Evolutionary conservation across 345 rosid species (phyloP).

Genomic region (Trapa bicornis): DNA sequence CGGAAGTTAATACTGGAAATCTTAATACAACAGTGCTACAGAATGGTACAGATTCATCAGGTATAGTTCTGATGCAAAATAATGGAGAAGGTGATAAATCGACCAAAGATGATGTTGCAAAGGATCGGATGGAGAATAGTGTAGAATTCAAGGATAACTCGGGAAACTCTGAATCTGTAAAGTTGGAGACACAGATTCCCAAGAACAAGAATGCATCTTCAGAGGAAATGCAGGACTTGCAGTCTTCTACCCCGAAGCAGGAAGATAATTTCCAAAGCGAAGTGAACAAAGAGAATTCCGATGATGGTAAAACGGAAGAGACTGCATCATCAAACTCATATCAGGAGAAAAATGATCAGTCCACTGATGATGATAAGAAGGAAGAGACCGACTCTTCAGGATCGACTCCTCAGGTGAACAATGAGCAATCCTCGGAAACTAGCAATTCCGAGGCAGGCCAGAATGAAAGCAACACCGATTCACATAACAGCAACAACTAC

Average conservation of each 20-base stretch:
- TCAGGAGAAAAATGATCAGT: conserved; percentile 1
- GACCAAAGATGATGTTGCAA: conserved; percentile 20
- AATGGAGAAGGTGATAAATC: conserved; percentile 17
- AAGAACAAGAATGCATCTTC: conserved; percentile 6
- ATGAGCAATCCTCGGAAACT: conserved; percentile 3
- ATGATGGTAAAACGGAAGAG: conserved; percentile 8
- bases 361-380: too few relatives aligned
- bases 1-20: background rate
- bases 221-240: conserved; percentile 1
- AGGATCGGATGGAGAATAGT: conserved; percentile 22
- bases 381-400: background rate
- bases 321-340: background rate
- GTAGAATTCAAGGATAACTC: conserved; percentile 22
- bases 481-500: background rate
- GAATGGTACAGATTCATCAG: conserved; percentile 12
- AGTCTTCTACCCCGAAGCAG: conserved; percentile 6
- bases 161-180: conserved; percentile 13
- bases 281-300: conserved; percentile 6
- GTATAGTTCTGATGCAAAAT: conserved; percentile 15
- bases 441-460: conserved; percentile 15
- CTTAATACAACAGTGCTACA: background rate
- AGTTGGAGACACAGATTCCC: conserved; percentile 16
- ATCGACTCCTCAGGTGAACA: background rate
- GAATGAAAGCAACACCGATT: conserved; percentile 9
- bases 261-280: conserved; percentile 12